Base-by-base conservation (phyloP, 805 yeast genomes). In the Spathaspora hagerdaliae region DNA sequence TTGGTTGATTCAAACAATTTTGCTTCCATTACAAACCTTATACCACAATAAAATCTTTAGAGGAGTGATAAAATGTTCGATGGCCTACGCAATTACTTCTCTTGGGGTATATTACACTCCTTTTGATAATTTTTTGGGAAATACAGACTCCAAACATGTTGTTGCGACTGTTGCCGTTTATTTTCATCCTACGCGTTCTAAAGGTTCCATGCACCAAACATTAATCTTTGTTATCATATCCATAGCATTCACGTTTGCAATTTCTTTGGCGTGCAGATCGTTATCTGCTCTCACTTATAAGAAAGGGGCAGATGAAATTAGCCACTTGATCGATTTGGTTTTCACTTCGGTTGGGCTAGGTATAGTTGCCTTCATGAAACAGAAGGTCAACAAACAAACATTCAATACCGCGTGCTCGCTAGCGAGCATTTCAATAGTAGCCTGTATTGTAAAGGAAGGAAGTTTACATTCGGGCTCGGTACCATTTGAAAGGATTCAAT, bases 111-210 rank as follows among this genome's bases (percentile, higher is more conserved):
- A 83, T 60, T 74, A 73, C 53, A 56, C 73, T 1, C 65, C 76
- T 0, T 65, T 82, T 39, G 73, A 82, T 9, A 54, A 61, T 13
- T 48, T 80, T 2, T 58, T 86, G 37, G 95, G 95, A 0, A 59
- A 65, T 32, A 74, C 86, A 26, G 91, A 85, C 62, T 80, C 85
- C 9, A 87, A 87, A 59, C 96, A 87, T 67, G 76, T 86, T 51
- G 82, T 85, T 2, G 89, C 95, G 34, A 88, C 96, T 0, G 84
- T 84, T 8, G 85, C 87, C 1, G 94, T 87, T 2, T 88, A 88
- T 61, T 87, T 88, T 69, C 94, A 87, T 57, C 89, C 96, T 0
- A 77, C 91, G 1, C 63, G 96, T 41, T 76, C 94, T 0, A 77
- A 79, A 46, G 96, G 96, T 0, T 79, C 87, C 14, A 87, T 87